Base-by-base conservation (phyloP, 306 rosid genomes). In the Trifolium pratense region DNA sequence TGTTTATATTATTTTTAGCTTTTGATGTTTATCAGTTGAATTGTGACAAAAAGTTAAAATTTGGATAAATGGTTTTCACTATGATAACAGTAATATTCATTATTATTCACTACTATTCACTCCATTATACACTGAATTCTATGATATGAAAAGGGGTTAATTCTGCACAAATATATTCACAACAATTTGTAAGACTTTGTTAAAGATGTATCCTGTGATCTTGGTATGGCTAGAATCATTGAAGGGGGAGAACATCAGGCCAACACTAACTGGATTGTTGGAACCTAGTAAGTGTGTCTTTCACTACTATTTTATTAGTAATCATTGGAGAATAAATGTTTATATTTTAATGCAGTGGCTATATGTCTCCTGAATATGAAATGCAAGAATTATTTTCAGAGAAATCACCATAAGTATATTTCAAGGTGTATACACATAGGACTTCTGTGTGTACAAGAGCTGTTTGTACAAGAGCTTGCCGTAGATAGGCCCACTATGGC, bases 321-420 rank as follows among this genome's bases (percentile, higher is more conserved):
- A 49, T 29, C 20, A 1, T 26, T 40, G 3, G 14, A 49, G 5
- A 59, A 15, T 59, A 2, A 40, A 40, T 8, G 32, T 0, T 52
- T 51, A 15, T 7, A 20, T 13, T 51, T 59, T 2, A 49, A 57
- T 66, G 46, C 36, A 82, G 77, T 45, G 82, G 85, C 0, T 82
- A 78, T 45, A 68, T 78, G 77, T 61, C 79, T 0, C 82, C 82
- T 2, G 76, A 82, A 37, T 82, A 82, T 53, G 82, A 77, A 60
- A 43, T 62, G 49, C 77, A 68, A 73, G 77, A 80, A 25, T 1
- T 52, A 4, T 68, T 73, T 62, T 82, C 70, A 0, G 80, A 82
- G 12, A 82, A 77, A 5, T 17, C 15, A 37, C 11, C 32, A 58
- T 20, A 20, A 40, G 4, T 3, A 37, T 16, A 71, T 81, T 29